A percentile compares a stretch with the other conserved stretches of the same genome.
These are phyloP conservation scores for Niebla homalea DNA, from an alignment of 495 filamentous ascomycete species.

Conservation along the genomic window DNA sequence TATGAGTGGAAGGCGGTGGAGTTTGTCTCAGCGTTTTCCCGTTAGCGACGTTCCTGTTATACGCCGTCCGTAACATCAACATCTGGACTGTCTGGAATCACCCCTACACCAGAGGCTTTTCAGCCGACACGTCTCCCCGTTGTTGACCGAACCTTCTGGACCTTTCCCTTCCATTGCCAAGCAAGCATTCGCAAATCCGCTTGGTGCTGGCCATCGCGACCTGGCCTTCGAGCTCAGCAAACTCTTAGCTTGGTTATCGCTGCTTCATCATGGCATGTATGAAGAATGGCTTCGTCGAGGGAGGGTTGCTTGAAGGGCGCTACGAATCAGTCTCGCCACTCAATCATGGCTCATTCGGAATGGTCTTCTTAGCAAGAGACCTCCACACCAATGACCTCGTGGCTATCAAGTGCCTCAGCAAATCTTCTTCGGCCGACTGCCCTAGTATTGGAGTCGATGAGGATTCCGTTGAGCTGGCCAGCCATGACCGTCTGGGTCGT, in stretches of 20 bases:
- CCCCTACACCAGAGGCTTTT: too few relatives aligned
- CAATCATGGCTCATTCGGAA: conserved; percentile 96
- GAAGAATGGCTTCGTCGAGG: conserved; percentile 57
- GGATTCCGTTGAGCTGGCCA: conserved; percentile 72
- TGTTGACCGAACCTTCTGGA: too few relatives aligned
- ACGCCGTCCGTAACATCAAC: too few relatives aligned
- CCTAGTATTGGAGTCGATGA: conserved; percentile 52
- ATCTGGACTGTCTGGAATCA: too few relatives aligned
- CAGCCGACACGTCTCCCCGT: too few relatives aligned
- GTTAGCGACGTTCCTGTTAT: conserved; percentile 2
- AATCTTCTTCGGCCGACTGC: conserved; percentile 44
- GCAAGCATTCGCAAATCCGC: too few relatives aligned
- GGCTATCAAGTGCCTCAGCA: conserved; percentile 88
- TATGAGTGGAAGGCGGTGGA: conserved; percentile 19
- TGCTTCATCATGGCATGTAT: conserved; percentile 58
- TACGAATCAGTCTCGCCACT: conserved; percentile 85
- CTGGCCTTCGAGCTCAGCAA: too few relatives aligned
- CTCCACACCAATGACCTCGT: conserved; percentile 59
- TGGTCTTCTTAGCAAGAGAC: conserved; percentile 90
- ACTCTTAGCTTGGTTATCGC: conserved; percentile 11
- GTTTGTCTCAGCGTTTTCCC: conserved; percentile 18
- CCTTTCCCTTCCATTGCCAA: too few relatives aligned
- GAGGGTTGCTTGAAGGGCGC: conserved; percentile 65
- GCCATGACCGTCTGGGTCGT: conserved; percentile 60
- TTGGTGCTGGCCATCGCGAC: too few relatives aligned